phyloP scores from a whole-genome alignment of 768 basidiomycete genomes.

The Obba rivulosa region DNA sequence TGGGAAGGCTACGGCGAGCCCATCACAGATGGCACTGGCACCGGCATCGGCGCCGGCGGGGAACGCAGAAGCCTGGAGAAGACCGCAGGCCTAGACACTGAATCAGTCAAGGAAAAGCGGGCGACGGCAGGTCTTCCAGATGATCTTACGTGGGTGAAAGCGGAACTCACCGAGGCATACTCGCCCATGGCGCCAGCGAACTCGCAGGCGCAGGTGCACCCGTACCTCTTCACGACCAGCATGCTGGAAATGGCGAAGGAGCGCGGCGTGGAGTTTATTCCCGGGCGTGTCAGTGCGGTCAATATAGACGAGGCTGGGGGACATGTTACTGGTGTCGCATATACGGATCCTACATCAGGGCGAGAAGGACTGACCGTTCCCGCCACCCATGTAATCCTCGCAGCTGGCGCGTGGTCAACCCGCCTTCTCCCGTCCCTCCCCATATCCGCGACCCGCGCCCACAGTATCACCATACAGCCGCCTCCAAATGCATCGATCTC shows the following conservation, averaged over 20 bases:
- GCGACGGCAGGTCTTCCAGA: conserved; percentile 21
- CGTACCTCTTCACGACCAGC: conserved; percentile 64
- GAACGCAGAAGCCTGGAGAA: conserved; percentile 48
- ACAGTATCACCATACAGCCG: conserved; percentile 64
- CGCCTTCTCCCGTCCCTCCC: conserved; percentile 50
- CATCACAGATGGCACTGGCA: conserved; percentile 12
- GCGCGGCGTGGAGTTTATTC: conserved; percentile 43
- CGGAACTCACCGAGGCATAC: conserved; percentile 56
- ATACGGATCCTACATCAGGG: conserved; percentile 22
- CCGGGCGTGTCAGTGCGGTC: conserved; percentile 42
- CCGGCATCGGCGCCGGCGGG: conserved; percentile 26
- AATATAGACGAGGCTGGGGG: conserved; percentile 31
- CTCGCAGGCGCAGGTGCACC: conserved; percentile 77
- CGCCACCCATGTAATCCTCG: conserved; percentile 68
- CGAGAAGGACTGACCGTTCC: conserved; percentile 30
- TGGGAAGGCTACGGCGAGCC: conserved; percentile 63
- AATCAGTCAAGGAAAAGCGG: conserved; percentile 1
- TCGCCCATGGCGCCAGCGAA: conserved; percentile 48
- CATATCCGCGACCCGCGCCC: conserved; percentile 60
- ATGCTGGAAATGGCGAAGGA: conserved; percentile 63
- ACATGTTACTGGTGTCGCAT: conserved; percentile 43
- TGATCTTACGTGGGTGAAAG: conserved; percentile 31
- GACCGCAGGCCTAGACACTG: conserved; percentile 39
- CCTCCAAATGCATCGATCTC: conserved; percentile 41
- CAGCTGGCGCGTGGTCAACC: conserved; percentile 87